Conservation (phyloP, 352 stramenopile genomes). For the Pythium folliculosum region DNA sequence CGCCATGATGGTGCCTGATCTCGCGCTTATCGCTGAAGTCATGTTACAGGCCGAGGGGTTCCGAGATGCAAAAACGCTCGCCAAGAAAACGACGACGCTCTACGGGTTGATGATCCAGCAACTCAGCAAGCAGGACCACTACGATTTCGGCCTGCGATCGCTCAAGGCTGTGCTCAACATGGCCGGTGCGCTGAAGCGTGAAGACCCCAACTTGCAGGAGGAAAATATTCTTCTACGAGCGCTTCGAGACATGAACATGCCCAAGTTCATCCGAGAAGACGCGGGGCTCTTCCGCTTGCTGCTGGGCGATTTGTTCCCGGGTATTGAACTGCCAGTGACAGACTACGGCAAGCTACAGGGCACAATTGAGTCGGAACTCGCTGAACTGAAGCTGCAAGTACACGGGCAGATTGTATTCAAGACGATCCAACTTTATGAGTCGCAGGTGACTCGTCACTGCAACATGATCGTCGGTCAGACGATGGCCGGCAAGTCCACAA, state of each 20-base stretch:
- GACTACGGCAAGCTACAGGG: constrained; percentile 92
- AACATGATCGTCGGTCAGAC: constrained; percentile 95
- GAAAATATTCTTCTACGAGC: constrained; percentile 95
- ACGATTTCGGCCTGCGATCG: constrained; percentile 82
- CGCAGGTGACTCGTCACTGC: constrained; percentile 93
- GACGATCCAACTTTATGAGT: constrained; percentile 95
- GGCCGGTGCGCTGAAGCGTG: constrained; percentile 89
- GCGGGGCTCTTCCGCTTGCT: constrained; percentile 91
- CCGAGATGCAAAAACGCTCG: constrained; percentile 74
- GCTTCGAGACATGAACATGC: constrained; percentile 95
- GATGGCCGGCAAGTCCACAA: constrained; percentile 89
- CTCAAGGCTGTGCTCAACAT: constrained; percentile 89
- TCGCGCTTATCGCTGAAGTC: constrained; percentile 83
- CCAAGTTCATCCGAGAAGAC: constrained; percentile 95
- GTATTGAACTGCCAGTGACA: constrained; percentile 83
- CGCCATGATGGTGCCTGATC: constrained; percentile 89
- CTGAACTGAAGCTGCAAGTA: constrained; percentile 85
- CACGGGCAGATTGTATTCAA: constrained; percentile 93
- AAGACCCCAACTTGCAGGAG: constrained; percentile 95
- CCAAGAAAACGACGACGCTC: constrained; percentile 87
- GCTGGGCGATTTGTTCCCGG: constrained; percentile 89
- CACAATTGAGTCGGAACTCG: constrained; percentile 87
- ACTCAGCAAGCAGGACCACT: constrained; percentile 87
- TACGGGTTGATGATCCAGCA: constrained; percentile 89
- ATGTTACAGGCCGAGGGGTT: constrained; percentile 89